A percentile compares a stretch with the other conserved stretches of the same genome.
These are phyloP conservation scores for Citropsis articulata DNA, from an alignment of 345 rosid species.

Conservation along the genomic window DNA sequence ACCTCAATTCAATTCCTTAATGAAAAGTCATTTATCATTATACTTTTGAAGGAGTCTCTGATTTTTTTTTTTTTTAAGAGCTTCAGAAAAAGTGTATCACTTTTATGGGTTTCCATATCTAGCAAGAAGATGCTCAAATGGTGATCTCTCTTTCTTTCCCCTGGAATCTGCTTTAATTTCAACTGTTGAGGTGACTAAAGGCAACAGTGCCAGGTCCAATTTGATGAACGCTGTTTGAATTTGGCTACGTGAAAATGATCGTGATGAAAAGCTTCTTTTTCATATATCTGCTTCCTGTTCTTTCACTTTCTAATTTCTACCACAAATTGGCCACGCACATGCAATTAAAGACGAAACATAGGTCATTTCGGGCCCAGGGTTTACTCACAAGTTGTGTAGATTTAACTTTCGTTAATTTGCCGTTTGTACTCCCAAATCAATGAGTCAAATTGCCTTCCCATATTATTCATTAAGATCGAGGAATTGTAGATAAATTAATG, in stretches of 20 bases:
- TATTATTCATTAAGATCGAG: background rate
- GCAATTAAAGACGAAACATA: background rate
- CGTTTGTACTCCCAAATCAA: background rate
- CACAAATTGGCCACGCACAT: slow-evolving; percentile 7
- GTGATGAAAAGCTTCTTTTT: slow-evolving; percentile 26
- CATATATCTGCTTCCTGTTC: slow-evolving; percentile 18
- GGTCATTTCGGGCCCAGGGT: background rate
- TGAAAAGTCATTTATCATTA: slow-evolving; percentile 49
- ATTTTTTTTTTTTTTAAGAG: slow-evolving; percentile 1
- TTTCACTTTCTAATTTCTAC: slow-evolving; percentile 16
- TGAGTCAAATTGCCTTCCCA: background rate
- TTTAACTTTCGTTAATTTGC: background rate
- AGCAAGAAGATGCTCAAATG: slow-evolving; percentile 43
- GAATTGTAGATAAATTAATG: background rate
- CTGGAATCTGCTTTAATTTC: slow-evolving; percentile 41
- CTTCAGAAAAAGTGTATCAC: slow-evolving; percentile 30
- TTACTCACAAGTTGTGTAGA: no score
- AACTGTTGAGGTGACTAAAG: slow-evolving; percentile 43
- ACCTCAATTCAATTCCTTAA: slow-evolving; percentile 32
- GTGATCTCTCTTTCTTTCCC: slow-evolving; percentile 3
- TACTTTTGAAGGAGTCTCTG: slow-evolving; percentile 27
- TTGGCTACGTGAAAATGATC: slow-evolving; percentile 23
- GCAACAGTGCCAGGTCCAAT: slow-evolving; percentile 27
- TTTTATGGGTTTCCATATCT: slow-evolving; percentile 45
- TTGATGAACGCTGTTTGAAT: slow-evolving; percentile 4